These are phyloP conservation scores for Ceratocystis smalleyi DNA, from an alignment of 2,329 filamentous ascomycete species.

Conservation along the genomic window DNA sequence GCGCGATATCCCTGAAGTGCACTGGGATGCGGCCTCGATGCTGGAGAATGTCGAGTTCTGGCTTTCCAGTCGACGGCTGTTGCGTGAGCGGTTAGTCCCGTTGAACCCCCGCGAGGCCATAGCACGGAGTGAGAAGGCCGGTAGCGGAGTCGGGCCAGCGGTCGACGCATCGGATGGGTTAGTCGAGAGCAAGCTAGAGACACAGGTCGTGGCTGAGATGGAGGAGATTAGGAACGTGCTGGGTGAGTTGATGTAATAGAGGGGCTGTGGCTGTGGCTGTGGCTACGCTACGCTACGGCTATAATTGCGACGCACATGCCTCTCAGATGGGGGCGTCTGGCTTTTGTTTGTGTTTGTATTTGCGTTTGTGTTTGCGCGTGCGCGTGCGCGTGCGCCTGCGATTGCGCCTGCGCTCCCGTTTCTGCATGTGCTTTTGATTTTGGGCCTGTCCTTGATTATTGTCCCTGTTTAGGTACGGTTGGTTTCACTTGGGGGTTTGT, in stretches of 20 bases:
- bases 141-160: slow-evolving; percentile 21
- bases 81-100: slow-evolving; percentile 60
- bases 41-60: slow-evolving; percentile 75
- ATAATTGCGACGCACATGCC: too few species aligned
- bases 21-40: slow-evolving; percentile 57
- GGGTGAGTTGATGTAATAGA: slow-evolving; percentile 33
- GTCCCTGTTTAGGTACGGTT: not conserved
- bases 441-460: not conserved
- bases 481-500: not conserved
- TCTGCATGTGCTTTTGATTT: not conserved
- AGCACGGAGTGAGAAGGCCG: slow-evolving; percentile 32
- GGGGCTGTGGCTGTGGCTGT: not conserved
- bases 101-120: slow-evolving; percentile 57
- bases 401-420: not conserved
- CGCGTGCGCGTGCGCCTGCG: too few species aligned
- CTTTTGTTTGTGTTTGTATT: slow-evolving; percentile 6
- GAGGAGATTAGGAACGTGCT: slow-evolving; percentile 43
- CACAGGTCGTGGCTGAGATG: slow-evolving; percentile 57
- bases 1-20: slow-evolving; percentile 56
- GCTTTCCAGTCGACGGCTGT: slow-evolving; percentile 50
- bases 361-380: too few species aligned
- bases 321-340: not conserved
- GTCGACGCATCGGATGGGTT: not conserved
- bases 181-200: slow-evolving; percentile 53
- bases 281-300: too few species aligned